Evolutionary conservation across 306 rosid genomes (phyloP).

Genomic region (Dalbergia oliveri): DNA sequence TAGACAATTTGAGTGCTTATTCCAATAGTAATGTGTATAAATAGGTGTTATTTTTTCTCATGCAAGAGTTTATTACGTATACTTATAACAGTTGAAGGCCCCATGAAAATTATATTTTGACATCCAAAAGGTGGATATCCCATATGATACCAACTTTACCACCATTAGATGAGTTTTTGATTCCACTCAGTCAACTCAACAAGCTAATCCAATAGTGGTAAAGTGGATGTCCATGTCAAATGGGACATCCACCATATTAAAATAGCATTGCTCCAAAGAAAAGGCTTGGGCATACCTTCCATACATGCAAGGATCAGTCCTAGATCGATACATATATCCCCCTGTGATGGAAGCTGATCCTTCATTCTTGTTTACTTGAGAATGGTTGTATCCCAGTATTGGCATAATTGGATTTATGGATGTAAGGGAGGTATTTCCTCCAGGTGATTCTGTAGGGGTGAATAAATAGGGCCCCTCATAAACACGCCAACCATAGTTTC

Average conservation of each 20-base stretch:
- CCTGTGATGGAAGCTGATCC: slow-evolving; percentile 52
- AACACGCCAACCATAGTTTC: slow-evolving; percentile 57
- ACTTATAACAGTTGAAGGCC: background rate
- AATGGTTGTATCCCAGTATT: slow-evolving; percentile 52
- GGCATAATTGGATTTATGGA: slow-evolving; percentile 52
- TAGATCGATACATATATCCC: slow-evolving; percentile 55
- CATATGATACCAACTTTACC: too few species aligned
- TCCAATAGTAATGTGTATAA: background rate
- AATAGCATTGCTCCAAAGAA: background rate
- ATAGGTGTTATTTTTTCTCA: background rate
- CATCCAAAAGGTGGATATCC: too few species aligned
- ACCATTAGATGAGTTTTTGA: too few species aligned
- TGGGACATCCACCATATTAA: too few species aligned
- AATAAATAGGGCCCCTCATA: slow-evolving; percentile 51
- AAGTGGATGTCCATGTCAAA: too few species aligned
- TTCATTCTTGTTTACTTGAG: slow-evolving; percentile 21
- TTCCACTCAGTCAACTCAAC: too few species aligned
- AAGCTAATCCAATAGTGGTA: too few species aligned
- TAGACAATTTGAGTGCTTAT: too few species aligned
- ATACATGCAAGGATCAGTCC: slow-evolving; percentile 56
- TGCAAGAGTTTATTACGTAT: background rate
- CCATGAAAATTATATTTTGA: too few species aligned
- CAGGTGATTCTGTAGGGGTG: slow-evolving; percentile 39
- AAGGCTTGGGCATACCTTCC: slow-evolving; percentile 48
- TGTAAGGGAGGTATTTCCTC: slow-evolving; percentile 43